Conservation (phyloP, 306 rosid genomes). For the Trichosanthes truncata region DNA sequence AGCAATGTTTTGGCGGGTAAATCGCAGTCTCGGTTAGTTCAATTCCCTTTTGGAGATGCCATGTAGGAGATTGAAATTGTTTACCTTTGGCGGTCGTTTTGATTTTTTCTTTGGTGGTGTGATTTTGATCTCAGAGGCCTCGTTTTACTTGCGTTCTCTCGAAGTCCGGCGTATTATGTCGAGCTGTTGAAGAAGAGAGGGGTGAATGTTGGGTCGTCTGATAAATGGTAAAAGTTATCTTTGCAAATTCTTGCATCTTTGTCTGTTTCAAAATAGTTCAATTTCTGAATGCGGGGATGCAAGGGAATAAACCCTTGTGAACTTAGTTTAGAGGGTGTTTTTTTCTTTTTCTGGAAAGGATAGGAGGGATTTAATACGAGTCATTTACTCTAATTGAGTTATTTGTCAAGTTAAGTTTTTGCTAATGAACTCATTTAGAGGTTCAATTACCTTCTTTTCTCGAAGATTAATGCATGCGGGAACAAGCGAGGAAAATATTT, state of each 20-base stretch:
- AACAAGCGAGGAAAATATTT: neutral
- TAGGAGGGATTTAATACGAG: too few species aligned
- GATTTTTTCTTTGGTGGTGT: neutral
- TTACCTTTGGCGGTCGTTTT: neutral
- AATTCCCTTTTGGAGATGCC: neutral
- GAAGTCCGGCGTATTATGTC: conserved; percentile 54
- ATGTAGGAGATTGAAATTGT: neutral
- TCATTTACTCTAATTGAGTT: too few species aligned
- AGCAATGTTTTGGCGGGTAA: conserved; percentile 43
- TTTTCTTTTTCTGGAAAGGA: too few species aligned
- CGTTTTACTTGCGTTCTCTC: conserved; percentile 59
- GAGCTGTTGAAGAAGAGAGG: conserved; percentile 44
- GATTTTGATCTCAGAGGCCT: conserved; percentile 38
- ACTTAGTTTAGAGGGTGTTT: neutral
- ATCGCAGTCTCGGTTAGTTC: conserved; percentile 66
- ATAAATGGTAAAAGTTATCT: conserved; percentile 33
- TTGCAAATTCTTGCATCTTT: neutral
- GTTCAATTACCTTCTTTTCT: too few species aligned
- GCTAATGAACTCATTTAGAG: too few species aligned
- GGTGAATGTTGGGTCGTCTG: conserved; percentile 36
- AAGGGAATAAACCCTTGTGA: neutral
- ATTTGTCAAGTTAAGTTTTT: too few species aligned
- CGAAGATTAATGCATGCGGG: too few species aligned
- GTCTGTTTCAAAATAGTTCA: neutral
- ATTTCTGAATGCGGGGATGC: neutral